phyloP scores from a whole-genome alignment of 225 moss, liverwort and hornwort species.

The Asterella californica region DNA sequence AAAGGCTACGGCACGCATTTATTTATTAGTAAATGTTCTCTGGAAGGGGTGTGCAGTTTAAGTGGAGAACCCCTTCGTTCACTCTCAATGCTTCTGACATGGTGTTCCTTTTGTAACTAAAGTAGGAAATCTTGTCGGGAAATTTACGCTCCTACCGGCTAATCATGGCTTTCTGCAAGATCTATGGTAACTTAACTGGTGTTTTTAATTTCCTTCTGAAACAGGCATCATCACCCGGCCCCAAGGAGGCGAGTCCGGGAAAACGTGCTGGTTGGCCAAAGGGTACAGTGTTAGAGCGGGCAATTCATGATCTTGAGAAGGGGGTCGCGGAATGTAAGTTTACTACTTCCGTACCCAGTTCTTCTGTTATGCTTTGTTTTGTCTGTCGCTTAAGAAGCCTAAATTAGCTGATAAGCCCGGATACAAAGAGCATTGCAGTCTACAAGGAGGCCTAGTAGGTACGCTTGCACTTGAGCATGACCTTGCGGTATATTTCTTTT shows the following conservation, averaged over 20 bases:
- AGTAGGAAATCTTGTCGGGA: background rate
- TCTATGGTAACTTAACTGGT: background rate
- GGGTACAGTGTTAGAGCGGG: constrained; percentile 98
- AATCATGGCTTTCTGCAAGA: too few species aligned
- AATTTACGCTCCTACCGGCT: too few species aligned
- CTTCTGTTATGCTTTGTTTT: background rate
- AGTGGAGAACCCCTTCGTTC: too few species aligned
- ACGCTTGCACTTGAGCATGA: too few species aligned
- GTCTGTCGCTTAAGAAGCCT: background rate
- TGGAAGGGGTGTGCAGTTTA: too few species aligned
- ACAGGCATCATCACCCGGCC: constrained; percentile 62
- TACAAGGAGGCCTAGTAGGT: too few species aligned
- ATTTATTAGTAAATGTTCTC: too few species aligned
- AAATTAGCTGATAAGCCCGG: background rate
- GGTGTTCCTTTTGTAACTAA: too few species aligned
- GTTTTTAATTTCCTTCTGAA: background rate
- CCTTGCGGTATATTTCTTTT: too few species aligned
- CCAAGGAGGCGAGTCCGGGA: constrained; percentile 91
- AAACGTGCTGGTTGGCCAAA: constrained; percentile 89
- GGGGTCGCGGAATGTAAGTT: constrained; percentile 69
- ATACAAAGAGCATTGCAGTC: background rate
- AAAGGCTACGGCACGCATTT: too few species aligned
- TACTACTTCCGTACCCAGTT: background rate
- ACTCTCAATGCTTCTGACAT: too few species aligned
- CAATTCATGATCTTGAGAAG: constrained; percentile 77